A percentile compares a stretch with the other conserved stretches of the same genome.
These are phyloP conservation scores for Marvania coccoides DNA, from an alignment of 139 green algal genomes.

Conservation along the genomic window DNA sequence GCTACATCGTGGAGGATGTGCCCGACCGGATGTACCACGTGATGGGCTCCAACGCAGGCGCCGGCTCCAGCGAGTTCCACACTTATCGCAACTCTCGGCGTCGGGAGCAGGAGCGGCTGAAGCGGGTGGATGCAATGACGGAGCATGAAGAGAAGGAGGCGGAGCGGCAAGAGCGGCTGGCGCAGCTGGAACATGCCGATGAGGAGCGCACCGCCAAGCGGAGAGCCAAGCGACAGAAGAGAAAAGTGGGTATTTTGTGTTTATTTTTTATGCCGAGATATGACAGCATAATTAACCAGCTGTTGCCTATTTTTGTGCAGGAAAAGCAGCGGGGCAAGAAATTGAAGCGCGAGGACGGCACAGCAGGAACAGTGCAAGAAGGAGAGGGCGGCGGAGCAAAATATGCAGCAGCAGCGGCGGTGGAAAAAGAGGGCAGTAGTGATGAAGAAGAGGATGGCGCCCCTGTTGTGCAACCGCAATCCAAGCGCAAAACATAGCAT, in stretches of 20 bases:
- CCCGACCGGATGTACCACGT: slow-evolving; percentile 69
- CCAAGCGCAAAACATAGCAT: not conserved
- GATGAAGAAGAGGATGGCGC: not conserved
- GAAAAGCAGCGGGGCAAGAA: slow-evolving; percentile 16
- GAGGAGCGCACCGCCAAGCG: slow-evolving; percentile 52
- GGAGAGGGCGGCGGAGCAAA: too few species aligned
- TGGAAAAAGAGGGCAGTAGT: slow-evolving; percentile 1
- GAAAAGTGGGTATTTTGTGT: slow-evolving; percentile 31
- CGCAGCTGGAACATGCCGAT: slow-evolving; percentile 18
- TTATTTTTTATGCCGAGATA: not conserved
- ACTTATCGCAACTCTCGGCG: slow-evolving; percentile 70
- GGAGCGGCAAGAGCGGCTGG: slow-evolving; percentile 2
- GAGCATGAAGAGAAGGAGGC: slow-evolving; percentile 13
- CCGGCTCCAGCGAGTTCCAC: slow-evolving; percentile 85
- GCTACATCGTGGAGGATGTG: slow-evolving; percentile 70
- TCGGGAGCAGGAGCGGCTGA: slow-evolving; percentile 50
- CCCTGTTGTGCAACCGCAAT: not conserved
- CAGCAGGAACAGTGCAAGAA: too few species aligned
- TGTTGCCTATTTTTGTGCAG: not conserved
- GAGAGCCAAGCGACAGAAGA: slow-evolving; percentile 55
- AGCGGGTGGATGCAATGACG: slow-evolving; percentile 31
- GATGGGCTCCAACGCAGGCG: slow-evolving; percentile 69
- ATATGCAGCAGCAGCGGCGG: not conserved
- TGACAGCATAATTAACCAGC: not conserved
- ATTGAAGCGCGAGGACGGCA: not conserved